Evolutionary conservation across 192 early-diverging fungal genomes (phyloP).

Genomic region (Podila epigama): DNA sequence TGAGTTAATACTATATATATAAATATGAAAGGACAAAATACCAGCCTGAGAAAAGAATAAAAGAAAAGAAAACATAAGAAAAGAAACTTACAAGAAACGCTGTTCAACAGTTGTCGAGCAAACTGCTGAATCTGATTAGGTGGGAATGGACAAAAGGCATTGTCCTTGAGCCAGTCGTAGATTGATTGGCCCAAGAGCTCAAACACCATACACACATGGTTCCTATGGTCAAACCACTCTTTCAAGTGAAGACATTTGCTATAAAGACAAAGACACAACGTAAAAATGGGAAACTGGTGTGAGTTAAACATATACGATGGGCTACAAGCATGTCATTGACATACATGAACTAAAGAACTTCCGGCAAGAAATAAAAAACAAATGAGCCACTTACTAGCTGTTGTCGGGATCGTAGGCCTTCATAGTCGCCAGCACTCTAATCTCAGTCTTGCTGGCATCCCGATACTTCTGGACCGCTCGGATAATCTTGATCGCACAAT

Average conservation of each 20-base stretch:
- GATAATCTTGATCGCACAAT: conserved; percentile 93
- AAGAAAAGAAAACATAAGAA: not conserved
- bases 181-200: conserved; percentile 85
- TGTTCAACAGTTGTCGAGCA: conserved; percentile 82
- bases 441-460: conserved; percentile 91
- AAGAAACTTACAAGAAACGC: conserved; percentile 74
- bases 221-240: conserved; percentile 85
- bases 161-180: conserved; percentile 97
- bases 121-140: conserved; percentile 84
- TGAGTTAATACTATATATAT: no score
- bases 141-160: conserved; percentile 89
- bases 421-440: conserved; percentile 83
- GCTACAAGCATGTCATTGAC: not conserved
- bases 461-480: conserved; percentile 93
- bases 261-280: conserved; percentile 1
- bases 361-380: not conserved
- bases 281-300: not conserved
- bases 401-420: conserved; percentile 84
- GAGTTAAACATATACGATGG: not conserved
- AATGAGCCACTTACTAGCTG: conserved; percentile 62
- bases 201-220: conserved; percentile 99
- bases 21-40: no score
- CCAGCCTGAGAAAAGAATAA: no score
- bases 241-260: conserved; percentile 91
- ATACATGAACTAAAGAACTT: not conserved